Conservation (phyloP, 106 monocot species). For the Dioscorea zingiberensis region DNA sequence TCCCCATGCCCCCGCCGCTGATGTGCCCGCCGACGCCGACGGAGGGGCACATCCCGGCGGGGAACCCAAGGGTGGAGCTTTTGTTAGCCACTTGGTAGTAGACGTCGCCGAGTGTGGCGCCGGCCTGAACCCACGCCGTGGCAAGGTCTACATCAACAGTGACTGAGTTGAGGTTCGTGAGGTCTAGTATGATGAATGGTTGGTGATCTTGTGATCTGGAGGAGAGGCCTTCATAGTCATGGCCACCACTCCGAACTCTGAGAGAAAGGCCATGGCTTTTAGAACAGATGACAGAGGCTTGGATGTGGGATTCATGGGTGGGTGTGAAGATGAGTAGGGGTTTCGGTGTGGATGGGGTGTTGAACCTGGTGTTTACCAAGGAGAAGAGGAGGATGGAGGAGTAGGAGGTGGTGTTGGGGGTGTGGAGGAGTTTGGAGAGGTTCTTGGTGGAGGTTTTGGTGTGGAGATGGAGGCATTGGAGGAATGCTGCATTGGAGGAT, state of each 20-base stretch:
- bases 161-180: neutral
- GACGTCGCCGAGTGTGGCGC: neutral
- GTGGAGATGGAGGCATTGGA: too few species aligned
- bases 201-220: neutral
- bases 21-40: slow-evolving; percentile 6
- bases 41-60: neutral
- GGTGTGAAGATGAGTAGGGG: slow-evolving; percentile 4
- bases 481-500: too few species aligned
- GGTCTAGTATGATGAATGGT: neutral
- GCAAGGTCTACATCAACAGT: neutral
- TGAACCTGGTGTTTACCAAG: neutral
- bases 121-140: neutral
- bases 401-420: neutral
- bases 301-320: neutral
- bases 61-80: neutral
- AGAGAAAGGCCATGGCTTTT: neutral
- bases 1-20: neutral
- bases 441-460: too few species aligned
- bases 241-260: slow-evolving; percentile 7
- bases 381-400: neutral
- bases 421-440: neutral
- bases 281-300: neutral
- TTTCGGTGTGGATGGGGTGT: neutral
- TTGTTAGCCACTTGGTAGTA: neutral
- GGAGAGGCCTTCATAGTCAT: slow-evolving; percentile 15